Evolutionary conservation across 176 grass and related monocot genomes (phyloP).

Genomic region (Musa acuminata): DNA sequence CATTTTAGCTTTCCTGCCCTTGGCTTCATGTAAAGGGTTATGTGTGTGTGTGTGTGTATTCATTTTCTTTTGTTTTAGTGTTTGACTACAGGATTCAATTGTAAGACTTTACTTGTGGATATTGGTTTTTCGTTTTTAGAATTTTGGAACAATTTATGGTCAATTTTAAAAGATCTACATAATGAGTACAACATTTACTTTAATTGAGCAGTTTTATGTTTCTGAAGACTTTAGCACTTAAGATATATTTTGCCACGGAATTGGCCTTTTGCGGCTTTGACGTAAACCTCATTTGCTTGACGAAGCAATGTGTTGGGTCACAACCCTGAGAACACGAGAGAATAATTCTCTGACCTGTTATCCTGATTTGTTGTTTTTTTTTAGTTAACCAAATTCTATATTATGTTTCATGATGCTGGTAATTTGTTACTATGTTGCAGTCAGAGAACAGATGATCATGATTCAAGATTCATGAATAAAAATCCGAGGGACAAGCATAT

Average conservation of each 20-base stretch:
- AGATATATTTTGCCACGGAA: no score
- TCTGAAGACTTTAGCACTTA: not conserved
- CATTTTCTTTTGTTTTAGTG: no score
- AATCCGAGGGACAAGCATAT: conserved; percentile 29
- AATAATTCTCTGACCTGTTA: not conserved
- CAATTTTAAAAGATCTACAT: not conserved
- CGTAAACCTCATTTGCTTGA: no score
- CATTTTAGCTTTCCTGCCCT: no score
- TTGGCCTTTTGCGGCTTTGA: not conserved
- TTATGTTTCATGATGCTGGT: not conserved
- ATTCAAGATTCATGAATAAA: conserved; percentile 27
- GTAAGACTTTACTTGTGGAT: not conserved
- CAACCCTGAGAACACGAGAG: not conserved
- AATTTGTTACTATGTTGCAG: conserved; percentile 26
- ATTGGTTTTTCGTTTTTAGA: not conserved
- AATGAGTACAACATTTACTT: not conserved
- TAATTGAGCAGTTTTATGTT: not conserved
- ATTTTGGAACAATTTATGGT: not conserved
- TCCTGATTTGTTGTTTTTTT: conserved; percentile 14
- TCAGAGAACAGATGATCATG: conserved; percentile 34
- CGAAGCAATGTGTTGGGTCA: not conserved
- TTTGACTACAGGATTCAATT: no score
- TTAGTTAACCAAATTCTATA: not conserved
- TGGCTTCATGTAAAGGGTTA: no score
- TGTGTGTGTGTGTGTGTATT: no score